Evolutionary conservation across 2,329 filamentous ascomycete species (phyloP).

Genomic region (Sphaerulina musiva): DNA sequence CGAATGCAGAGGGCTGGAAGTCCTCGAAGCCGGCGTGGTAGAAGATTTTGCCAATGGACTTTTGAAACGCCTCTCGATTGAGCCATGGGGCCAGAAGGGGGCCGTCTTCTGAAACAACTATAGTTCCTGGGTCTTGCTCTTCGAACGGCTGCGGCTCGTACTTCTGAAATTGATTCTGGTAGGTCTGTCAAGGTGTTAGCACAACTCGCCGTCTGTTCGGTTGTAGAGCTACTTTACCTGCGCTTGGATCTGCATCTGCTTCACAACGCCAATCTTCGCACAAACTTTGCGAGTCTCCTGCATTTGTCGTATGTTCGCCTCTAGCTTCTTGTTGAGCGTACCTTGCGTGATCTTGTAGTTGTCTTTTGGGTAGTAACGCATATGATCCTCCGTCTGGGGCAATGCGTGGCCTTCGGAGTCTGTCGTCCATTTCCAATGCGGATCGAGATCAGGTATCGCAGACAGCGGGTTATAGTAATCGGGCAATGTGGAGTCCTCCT

Average conservation of each 20-base stretch:
- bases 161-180: slow-evolving; percentile 96
- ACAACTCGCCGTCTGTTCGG: not conserved
- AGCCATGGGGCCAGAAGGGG: slow-evolving; percentile 79
- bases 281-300: slow-evolving; percentile 95
- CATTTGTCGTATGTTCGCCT: slow-evolving; percentile 87
- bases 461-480: slow-evolving; percentile 91
- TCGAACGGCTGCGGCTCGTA: slow-evolving; percentile 85
- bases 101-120: slow-evolving; percentile 81
- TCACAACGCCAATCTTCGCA: slow-evolving; percentile 94
- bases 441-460: slow-evolving; percentile 74
- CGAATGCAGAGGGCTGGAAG: slow-evolving; percentile 87
- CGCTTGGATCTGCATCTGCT: slow-evolving; percentile 98
- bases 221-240: slow-evolving; percentile 42
- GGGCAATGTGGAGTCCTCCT: slow-evolving; percentile 74
- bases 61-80: slow-evolving; percentile 76
- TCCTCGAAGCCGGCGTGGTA: slow-evolving; percentile 97
- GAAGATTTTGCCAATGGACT: slow-evolving; percentile 88
- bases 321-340: slow-evolving; percentile 69
- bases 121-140: slow-evolving; percentile 79
- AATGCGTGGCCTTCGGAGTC: slow-evolving; percentile 84
- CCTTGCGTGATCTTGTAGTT: slow-evolving; percentile 70
- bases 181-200: slow-evolving; percentile 55
- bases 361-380: slow-evolving; percentile 68
- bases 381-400: slow-evolving; percentile 77
- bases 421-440: slow-evolving; percentile 77